Percentiles rank a stretch among this genome's conserved stretches.
phyloP scores from a whole-genome alignment of 1,284 basidiomycete species.

The Apiotrichum sp. region DNA sequence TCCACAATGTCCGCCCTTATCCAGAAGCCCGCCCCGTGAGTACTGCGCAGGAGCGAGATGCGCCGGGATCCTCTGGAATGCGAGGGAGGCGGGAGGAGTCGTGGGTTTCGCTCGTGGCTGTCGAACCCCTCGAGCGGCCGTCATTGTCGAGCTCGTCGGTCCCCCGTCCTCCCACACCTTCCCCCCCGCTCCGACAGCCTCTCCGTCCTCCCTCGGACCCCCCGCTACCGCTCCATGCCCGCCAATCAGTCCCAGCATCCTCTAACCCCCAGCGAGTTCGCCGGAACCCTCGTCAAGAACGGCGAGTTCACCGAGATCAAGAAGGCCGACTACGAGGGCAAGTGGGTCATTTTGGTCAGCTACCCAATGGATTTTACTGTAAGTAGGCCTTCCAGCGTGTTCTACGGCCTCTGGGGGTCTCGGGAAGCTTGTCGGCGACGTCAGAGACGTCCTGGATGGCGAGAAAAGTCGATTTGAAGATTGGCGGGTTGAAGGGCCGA shows the following conservation, averaged over 20 bases:
- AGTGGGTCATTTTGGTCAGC: constrained; percentile 79
- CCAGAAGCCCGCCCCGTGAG: constrained; percentile 45
- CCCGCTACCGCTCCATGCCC: too few relatives aligned
- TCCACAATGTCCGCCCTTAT: constrained; percentile 24
- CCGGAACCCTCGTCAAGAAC: constrained; percentile 65
- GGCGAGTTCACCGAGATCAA: constrained; percentile 70
- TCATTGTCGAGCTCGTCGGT: too few relatives aligned
- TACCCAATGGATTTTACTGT: constrained; percentile 58
- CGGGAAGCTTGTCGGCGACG: too few relatives aligned
- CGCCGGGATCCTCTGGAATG: neutral
- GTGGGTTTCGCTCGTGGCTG: too few relatives aligned
- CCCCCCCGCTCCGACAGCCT: neutral
- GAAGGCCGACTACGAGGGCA: constrained; percentile 64
- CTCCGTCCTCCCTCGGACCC: neutral
- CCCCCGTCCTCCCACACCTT: too few relatives aligned
- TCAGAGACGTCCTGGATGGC: too few relatives aligned
- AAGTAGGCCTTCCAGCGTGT: too few relatives aligned
- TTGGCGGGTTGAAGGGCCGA: too few relatives aligned
- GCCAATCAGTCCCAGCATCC: neutral
- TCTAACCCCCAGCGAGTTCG: constrained; percentile 51
- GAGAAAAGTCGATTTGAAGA: too few relatives aligned
- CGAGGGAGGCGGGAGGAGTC: too few relatives aligned
- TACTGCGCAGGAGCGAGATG: constrained; percentile 1
- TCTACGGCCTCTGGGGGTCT: too few relatives aligned
- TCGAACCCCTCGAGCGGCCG: too few relatives aligned